Conservation (phyloP, 345 rosid genomes). For the Odontarrhena argentea region DNA sequence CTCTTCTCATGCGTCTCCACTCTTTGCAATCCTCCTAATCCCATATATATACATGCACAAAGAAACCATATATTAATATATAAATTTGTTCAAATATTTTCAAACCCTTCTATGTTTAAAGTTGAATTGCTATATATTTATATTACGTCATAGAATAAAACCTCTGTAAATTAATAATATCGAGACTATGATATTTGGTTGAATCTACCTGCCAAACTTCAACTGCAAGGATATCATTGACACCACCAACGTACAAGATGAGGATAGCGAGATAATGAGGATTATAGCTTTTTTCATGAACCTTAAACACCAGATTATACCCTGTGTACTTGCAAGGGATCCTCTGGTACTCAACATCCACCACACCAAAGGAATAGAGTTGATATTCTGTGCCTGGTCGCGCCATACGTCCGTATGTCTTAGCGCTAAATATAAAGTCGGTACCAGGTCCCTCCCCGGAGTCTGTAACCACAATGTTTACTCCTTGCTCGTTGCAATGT, state of each 20-base stretch:
- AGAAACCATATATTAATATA: background rate
- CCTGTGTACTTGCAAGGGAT: constrained; percentile 60
- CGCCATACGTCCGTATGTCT: constrained; percentile 64
- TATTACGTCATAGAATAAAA: too few relatives aligned
- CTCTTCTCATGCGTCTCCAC: constrained; percentile 78
- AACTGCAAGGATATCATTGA: constrained; percentile 57
- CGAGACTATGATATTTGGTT: background rate
- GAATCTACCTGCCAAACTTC: constrained; percentile 64
- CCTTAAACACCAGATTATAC: constrained; percentile 55
- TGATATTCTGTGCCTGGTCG: constrained; percentile 41
- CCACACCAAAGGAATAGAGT: constrained; percentile 73
- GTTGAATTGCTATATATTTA: too few relatives aligned
- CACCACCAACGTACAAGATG: constrained; percentile 57
- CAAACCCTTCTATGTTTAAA: background rate
- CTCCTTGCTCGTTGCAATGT: constrained; percentile 67
- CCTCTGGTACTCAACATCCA: constrained; percentile 69
- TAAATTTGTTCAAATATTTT: background rate
- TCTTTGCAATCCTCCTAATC: constrained; percentile 59
- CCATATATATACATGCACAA: background rate
- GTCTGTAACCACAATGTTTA: constrained; percentile 74
- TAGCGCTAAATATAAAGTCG: constrained; percentile 78
- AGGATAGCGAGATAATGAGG: constrained; percentile 68
- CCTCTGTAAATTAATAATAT: background rate
- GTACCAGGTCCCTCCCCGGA: constrained; percentile 76
- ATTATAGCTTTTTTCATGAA: constrained; percentile 68